Percentiles rank a stretch among this genome's conserved stretches.
Evolutionary conservation across 345 rosid genomes (phyloP).

Genomic region (Adansonia digitata): DNA sequence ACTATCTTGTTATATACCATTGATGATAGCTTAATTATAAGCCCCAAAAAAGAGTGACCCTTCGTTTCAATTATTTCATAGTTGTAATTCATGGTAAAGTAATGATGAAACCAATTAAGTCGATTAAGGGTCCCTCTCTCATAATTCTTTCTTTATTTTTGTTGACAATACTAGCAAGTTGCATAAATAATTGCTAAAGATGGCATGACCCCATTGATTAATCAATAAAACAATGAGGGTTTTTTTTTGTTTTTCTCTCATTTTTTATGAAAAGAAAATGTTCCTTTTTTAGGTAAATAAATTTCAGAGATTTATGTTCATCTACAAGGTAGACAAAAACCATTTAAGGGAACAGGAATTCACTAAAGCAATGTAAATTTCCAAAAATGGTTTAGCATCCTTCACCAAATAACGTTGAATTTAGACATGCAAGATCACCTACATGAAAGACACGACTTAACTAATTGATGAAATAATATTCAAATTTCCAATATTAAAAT

Average conservation of each 20-base stretch:
- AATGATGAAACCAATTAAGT: constrained; percentile 13
- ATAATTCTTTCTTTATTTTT: background rate
- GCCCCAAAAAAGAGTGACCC: background rate
- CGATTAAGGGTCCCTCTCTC: constrained; percentile 22
- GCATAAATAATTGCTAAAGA: background rate
- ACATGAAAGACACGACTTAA: background rate
- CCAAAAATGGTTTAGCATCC: background rate
- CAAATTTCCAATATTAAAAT: no score
- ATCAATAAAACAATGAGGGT: background rate
- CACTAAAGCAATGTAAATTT: background rate
- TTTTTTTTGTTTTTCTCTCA: no score
- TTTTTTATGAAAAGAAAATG: background rate
- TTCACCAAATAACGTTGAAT: background rate
- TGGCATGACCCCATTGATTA: background rate
- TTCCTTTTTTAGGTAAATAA: no score
- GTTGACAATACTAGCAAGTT: background rate
- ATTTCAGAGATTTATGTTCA: background rate
- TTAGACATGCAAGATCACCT: background rate
- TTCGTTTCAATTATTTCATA: background rate
- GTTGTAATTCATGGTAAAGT: background rate
- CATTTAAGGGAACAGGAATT: background rate
- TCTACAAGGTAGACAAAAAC: background rate
- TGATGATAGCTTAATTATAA: constrained; percentile 27
- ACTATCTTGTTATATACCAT: constrained; percentile 17
- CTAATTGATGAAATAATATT: background rate